phyloP scores from a whole-genome alignment of 2,329 filamentous ascomycete genomes.

The Grosmannia serpens region DNA sequence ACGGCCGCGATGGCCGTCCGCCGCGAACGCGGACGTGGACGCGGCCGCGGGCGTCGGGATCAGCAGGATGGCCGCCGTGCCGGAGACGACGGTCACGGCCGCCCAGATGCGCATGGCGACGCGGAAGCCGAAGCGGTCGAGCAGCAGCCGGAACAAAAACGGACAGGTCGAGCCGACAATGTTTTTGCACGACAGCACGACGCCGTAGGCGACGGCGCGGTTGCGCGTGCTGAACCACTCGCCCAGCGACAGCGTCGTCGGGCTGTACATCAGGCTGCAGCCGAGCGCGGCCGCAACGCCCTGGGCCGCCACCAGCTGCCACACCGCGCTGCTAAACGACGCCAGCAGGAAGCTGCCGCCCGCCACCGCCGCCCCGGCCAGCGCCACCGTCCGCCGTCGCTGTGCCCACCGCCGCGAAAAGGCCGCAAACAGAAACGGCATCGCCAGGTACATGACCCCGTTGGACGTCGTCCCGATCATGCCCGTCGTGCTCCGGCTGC shows the following conservation, averaged over 20 bases:
- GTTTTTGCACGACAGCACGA: constrained; percentile 1
- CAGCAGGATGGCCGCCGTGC: neutral
- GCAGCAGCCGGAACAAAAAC: neutral
- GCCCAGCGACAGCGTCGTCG: constrained; percentile 2
- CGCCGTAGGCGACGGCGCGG: neutral
- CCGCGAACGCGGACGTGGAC: no score
- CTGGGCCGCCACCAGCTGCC: constrained; percentile 1
- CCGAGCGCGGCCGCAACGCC: neutral
- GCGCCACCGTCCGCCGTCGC: neutral
- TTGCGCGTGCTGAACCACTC: neutral
- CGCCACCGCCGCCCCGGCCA: neutral
- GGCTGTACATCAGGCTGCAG: constrained; percentile 2
- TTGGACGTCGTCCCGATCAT: constrained; percentile 5
- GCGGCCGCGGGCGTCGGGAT: neutral
- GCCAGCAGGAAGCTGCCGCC: neutral
- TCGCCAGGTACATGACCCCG: constrained; percentile 5
- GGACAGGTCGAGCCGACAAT: constrained; percentile 2
- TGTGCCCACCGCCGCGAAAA: neutral
- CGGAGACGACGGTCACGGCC: neutral
- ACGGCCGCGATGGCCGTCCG: neutral
- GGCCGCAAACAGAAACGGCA: constrained; percentile 4
- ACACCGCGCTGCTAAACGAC: neutral
- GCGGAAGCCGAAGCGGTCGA: neutral
- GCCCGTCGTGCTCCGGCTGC: neutral
- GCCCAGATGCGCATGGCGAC: constrained; percentile 9